Evolutionary conservation across 306 rosid species (phyloP).

Genomic region (Rosa chinensis): DNA sequence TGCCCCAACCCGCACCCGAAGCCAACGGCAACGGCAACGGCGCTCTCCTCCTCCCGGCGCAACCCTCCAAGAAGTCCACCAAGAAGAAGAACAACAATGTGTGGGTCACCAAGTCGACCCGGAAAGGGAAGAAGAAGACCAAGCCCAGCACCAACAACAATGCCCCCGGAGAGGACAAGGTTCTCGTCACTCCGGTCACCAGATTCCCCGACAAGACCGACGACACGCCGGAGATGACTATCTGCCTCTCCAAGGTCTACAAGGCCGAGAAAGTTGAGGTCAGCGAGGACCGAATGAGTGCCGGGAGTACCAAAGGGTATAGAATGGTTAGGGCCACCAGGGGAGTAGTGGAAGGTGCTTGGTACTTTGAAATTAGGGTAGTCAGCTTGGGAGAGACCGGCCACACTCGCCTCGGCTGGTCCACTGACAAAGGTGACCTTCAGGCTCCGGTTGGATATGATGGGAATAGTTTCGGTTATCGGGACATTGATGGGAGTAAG

Average conservation of each 20-base stretch:
- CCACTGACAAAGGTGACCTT: slow-evolving; percentile 88
- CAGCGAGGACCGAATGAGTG: slow-evolving; percentile 82
- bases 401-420: slow-evolving; percentile 90
- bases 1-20: slow-evolving; percentile 26
- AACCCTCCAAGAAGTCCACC: slow-evolving; percentile 65
- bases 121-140: slow-evolving; percentile 86
- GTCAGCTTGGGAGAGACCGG: slow-evolving; percentile 73
- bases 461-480: slow-evolving; percentile 78
- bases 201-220: slow-evolving; percentile 87
- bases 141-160: slow-evolving; percentile 48
- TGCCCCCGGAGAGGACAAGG: slow-evolving; percentile 60
- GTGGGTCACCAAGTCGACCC: slow-evolving; percentile 86
- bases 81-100: slow-evolving; percentile 92
- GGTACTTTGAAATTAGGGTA: slow-evolving; percentile 88
- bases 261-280: slow-evolving; percentile 95
- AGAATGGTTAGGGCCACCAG: slow-evolving; percentile 96
- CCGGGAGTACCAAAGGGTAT: slow-evolving; percentile 88
- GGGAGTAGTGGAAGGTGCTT: slow-evolving; percentile 84
- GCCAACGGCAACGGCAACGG: slow-evolving; percentile 21
- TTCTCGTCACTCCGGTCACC: slow-evolving; percentile 77
- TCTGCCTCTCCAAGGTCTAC: slow-evolving; percentile 84
- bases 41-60: neutral
- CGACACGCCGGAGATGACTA: slow-evolving; percentile 65
- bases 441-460: slow-evolving; percentile 98
- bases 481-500: slow-evolving; percentile 96